These are phyloP conservation scores for Blastobotrys indianensis DNA, from an alignment of 1,139 yeast genomes.

Conservation along the genomic window DNA sequence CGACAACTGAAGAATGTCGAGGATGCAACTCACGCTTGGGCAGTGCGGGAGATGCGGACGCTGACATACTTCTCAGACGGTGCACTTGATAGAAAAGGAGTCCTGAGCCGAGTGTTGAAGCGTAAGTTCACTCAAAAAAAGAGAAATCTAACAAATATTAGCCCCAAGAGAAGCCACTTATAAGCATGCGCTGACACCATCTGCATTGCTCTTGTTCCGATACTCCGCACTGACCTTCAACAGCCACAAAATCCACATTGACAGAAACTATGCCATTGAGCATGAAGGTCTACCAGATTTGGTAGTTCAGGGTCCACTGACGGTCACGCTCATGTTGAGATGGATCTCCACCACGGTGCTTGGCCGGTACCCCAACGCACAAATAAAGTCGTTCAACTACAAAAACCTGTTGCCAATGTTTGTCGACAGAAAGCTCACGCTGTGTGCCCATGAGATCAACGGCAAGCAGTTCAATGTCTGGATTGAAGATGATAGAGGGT, in stretches of 20 bases:
- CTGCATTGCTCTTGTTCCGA: conserved; percentile 41
- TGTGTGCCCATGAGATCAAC: conserved; percentile 18
- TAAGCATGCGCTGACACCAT: conserved; percentile 27
- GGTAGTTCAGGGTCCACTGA: conserved; percentile 78
- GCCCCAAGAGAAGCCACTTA: conserved; percentile 9
- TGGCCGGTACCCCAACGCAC: conserved; percentile 8
- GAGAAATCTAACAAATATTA: neutral
- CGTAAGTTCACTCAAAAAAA: conserved; percentile 4
- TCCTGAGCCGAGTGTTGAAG: conserved; percentile 16
- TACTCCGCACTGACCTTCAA: conserved; percentile 75
- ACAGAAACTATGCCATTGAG: conserved; percentile 44
- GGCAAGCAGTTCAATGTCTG: conserved; percentile 26
- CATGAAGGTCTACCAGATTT: conserved; percentile 56
- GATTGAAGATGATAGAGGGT: conserved; percentile 31
- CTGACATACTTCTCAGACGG: conserved; percentile 27
- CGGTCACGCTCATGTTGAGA: conserved; percentile 53
- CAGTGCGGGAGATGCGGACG: conserved; percentile 29
- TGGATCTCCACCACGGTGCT: conserved; percentile 37
- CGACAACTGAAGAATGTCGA: conserved; percentile 23
- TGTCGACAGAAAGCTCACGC: conserved; percentile 30
- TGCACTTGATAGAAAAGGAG: neutral
- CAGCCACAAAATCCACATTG: conserved; percentile 77
- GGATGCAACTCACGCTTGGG: conserved; percentile 20
- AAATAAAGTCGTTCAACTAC: conserved; percentile 39
- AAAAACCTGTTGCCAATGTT: conserved; percentile 48